Evolutionary conservation across 495 filamentous ascomycete species (phyloP).

Genomic region (Penicillium ochrochloron): DNA sequence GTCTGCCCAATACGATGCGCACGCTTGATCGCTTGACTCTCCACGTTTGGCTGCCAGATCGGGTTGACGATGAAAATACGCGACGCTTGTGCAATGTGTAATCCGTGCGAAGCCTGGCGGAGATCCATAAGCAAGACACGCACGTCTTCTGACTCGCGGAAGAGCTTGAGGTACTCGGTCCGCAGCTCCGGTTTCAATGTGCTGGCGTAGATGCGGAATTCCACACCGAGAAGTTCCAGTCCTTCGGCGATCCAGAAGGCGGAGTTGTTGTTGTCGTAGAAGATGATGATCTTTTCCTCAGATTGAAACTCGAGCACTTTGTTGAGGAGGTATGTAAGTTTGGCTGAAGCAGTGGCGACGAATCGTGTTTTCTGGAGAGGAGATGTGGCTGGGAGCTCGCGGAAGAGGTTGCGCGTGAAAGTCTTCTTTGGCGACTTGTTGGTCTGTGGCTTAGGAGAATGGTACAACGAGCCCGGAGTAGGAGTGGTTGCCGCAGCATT

Average conservation of each 20-base stretch:
- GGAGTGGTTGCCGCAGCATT: conserved; percentile 15
- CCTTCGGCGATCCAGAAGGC: conserved; percentile 83
- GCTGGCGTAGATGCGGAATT: conserved; percentile 83
- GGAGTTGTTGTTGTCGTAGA: conserved; percentile 86
- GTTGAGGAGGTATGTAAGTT: conserved; percentile 84
- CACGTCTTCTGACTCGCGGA: conserved; percentile 65
- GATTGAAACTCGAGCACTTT: conserved; percentile 66
- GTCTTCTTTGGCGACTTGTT: conserved; percentile 41
- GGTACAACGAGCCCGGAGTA: conserved; percentile 20
- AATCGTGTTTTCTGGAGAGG: conserved; percentile 66
- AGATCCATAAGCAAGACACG: conserved; percentile 91
- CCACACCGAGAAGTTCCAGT: conserved; percentile 75
- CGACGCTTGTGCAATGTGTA: conserved; percentile 81
- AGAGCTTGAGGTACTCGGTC: conserved; percentile 74
- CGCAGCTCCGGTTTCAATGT: conserved; percentile 62
- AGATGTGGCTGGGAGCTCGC: conserved; percentile 48
- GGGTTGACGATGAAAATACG: conserved; percentile 93
- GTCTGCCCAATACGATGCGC: conserved; percentile 87
- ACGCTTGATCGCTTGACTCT: conserved; percentile 91
- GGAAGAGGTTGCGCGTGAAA: conserved; percentile 39
- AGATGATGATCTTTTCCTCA: conserved; percentile 85
- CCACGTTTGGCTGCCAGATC: conserved; percentile 81
- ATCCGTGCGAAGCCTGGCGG: conserved; percentile 80
- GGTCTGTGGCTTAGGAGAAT: conserved; percentile 34
- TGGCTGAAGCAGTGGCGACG: conserved; percentile 81